Conservation (phyloP, 129 eudicot species). For the sunflower (Helianthus annuus) region HanXRQr2.0-SUNRISE NC_035447.2:49999097-49999596, state of each 20-base stretch:
- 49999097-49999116: conserved; percentile 99
- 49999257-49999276: conserved; percentile 16
- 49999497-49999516: too few relatives aligned
- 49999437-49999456: too few relatives aligned
- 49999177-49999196: conserved; percentile 96
- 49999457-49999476: too few relatives aligned
- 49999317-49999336: conserved; percentile 19
- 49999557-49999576: too few relatives aligned
- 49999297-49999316: conserved; percentile 8
- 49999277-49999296: conserved; percentile 18
- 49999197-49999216: conserved; percentile 92
- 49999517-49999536: too few relatives aligned
- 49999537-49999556: too few relatives aligned
- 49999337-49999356: conserved; percentile 25
- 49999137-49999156: conserved; percentile 82
- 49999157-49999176: conserved; percentile 94
- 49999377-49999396: too few relatives aligned
- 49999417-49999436: too few relatives aligned
- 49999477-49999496: too few relatives aligned
- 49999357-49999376: too few relatives aligned
- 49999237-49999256: conserved; percentile 96
- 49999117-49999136: conserved; percentile 91
- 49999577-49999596: too few relatives aligned
- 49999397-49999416: too few relatives aligned
- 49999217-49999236: conserved; percentile 99